Conservation (phyloP, 139 green algal species). For the Tetratostichococcus sp. region DNA sequence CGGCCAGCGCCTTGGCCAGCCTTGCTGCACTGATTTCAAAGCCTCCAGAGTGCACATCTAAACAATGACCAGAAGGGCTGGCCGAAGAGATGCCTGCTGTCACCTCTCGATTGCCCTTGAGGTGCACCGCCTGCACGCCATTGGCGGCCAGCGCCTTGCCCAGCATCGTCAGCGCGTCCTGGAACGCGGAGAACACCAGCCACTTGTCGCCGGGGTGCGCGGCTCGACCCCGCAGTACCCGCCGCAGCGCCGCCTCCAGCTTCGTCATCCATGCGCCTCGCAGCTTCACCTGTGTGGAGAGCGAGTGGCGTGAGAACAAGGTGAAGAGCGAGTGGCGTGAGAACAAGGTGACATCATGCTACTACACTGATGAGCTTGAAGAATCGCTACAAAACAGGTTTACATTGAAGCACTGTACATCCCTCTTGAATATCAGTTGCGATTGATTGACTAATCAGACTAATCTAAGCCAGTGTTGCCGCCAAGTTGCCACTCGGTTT, state of each 20-base stretch:
- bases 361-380: too few relatives aligned
- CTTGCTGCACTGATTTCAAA: too few relatives aligned
- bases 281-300: slow-evolving; percentile 19
- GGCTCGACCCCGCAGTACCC: slow-evolving; percentile 41
- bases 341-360: too few relatives aligned
- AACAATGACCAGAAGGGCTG: too few relatives aligned
- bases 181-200: slow-evolving; percentile 56
- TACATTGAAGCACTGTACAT: too few relatives aligned
- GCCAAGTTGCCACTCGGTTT: too few relatives aligned
- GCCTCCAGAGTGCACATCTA: too few relatives aligned
- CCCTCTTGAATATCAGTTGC: too few relatives aligned
- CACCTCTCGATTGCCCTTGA: slow-evolving; percentile 4
- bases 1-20: neutral
- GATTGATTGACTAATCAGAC: too few relatives aligned
- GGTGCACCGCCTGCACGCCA: slow-evolving; percentile 10
- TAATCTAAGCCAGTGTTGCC: too few relatives aligned
- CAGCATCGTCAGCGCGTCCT: slow-evolving; percentile 47
- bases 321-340: neutral
- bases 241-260: slow-evolving; percentile 50
- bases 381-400: too few relatives aligned
- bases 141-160: slow-evolving; percentile 21
- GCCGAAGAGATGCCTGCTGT: neutral
- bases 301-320: too few relatives aligned
- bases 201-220: slow-evolving; percentile 33
- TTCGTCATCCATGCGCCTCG: slow-evolving; percentile 35